Percentiles rank a stretch among this genome's conserved stretches.
phyloP scores from a whole-genome alignment of 2,329 filamentous ascomycete species.

The Geosmithia flava region DNA sequence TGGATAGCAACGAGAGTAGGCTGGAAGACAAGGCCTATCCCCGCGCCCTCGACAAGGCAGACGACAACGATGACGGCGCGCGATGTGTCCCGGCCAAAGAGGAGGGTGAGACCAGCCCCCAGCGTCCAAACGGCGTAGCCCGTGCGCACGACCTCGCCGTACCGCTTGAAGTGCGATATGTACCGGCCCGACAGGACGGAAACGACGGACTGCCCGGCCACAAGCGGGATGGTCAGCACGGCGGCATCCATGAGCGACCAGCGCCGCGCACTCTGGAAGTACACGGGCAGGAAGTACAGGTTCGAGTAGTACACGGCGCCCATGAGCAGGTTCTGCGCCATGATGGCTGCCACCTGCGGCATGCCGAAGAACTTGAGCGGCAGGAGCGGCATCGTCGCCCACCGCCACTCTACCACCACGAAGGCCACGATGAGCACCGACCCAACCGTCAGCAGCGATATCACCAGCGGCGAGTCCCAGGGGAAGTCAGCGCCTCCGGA shows the following conservation, averaged over 20 bases:
- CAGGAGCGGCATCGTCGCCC: slow-evolving; percentile 65
- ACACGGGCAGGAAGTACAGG: slow-evolving; percentile 50
- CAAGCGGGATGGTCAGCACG: slow-evolving; percentile 34
- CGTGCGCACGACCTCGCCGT: slow-evolving; percentile 43
- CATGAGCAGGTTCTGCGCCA: slow-evolving; percentile 46
- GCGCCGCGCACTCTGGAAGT: slow-evolving; percentile 41
- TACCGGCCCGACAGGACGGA: slow-evolving; percentile 42
- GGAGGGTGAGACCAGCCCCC: slow-evolving; percentile 11
- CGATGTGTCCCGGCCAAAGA: slow-evolving; percentile 11
- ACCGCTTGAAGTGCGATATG: slow-evolving; percentile 41
- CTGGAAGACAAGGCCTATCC: slow-evolving; percentile 21
- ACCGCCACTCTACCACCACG: slow-evolving; percentile 54
- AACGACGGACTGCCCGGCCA: slow-evolving; percentile 29
- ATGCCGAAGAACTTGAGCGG: slow-evolving; percentile 48
- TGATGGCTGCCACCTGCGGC: slow-evolving; percentile 36
- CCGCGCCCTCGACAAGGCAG: slow-evolving; percentile 19
- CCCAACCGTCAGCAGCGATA: slow-evolving; percentile 63
- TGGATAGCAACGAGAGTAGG: slow-evolving; percentile 23
- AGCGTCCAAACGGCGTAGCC: slow-evolving; percentile 21
- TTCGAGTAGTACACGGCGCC: slow-evolving; percentile 46
- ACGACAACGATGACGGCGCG: slow-evolving; percentile 15
- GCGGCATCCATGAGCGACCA: slow-evolving; percentile 31
- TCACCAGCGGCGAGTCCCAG: slow-evolving; percentile 57
- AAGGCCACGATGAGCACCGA: slow-evolving; percentile 47
- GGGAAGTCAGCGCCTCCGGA: slow-evolving; percentile 12